These are phyloP conservation scores for Globisporangium cylindrosporum DNA, from an alignment of 352 stramenopile genomes.

Conservation along the genomic window DNA sequence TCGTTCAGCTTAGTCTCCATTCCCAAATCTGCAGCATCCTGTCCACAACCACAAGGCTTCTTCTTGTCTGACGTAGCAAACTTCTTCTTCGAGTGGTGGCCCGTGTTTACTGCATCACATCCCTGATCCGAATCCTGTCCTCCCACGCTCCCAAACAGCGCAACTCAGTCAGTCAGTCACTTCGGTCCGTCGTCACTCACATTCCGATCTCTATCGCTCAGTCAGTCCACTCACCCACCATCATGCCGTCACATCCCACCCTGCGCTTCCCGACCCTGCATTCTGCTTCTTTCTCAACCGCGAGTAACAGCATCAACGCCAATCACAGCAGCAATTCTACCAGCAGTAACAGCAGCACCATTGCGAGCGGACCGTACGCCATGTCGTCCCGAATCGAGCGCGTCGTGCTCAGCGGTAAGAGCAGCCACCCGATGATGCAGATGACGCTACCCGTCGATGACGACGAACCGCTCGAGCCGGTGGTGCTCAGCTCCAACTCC, in stretches of 20 bases:
- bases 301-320: conserved; percentile 1
- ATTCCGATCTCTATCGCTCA: neutral
- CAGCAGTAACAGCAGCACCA: neutral
- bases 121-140: neutral
- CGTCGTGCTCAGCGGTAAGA: conserved; percentile 14
- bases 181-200: neutral
- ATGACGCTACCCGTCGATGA: conserved; percentile 15
- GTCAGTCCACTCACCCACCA: neutral
- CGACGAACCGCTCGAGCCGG: conserved; percentile 5
- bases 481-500: neutral
- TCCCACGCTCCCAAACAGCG: neutral
- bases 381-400: conserved; percentile 19
- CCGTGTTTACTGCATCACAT: neutral
- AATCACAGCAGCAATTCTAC: neutral
- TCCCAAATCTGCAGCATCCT: neutral
- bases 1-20: neutral
- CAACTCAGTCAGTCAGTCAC: neutral
- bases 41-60: neutral
- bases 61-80: neutral
- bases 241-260: conserved; percentile 19
- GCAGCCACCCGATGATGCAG: conserved; percentile 17
- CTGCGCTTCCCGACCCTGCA: conserved; percentile 15
- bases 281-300: conserved; percentile 11
- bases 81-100: neutral
- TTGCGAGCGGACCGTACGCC: neutral